phyloP scores from a whole-genome alignment of 2,329 filamentous ascomycete species.

The Xylariales sp. region DNA sequence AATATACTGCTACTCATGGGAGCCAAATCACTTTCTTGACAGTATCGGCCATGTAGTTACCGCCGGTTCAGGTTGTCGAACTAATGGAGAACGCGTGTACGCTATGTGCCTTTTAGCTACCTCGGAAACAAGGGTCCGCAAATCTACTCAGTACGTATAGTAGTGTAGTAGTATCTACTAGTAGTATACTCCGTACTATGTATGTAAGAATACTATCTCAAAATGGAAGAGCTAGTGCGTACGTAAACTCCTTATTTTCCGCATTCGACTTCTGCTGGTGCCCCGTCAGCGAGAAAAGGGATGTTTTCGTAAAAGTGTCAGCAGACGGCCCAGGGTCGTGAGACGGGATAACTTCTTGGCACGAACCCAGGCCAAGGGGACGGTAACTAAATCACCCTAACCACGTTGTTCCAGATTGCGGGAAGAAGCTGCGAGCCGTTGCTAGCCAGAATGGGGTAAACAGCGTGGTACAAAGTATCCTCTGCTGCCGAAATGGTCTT shows the following conservation, averaged over 20 bases:
- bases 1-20: neutral
- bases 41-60: too few relatives aligned
- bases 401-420: constrained; percentile 42
- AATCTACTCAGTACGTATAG: constrained; percentile 4
- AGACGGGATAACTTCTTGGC: constrained; percentile 47
- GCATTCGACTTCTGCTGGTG: constrained; percentile 31
- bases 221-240: constrained; percentile 39
- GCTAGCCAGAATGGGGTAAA: constrained; percentile 20
- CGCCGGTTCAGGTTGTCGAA: neutral
- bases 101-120: neutral
- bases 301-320: constrained; percentile 28
- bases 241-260: constrained; percentile 44
- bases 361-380: constrained; percentile 47
- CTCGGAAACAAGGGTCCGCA: constrained; percentile 20
- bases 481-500: constrained; percentile 1
- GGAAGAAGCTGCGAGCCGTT: constrained; percentile 39
- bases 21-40: neutral
- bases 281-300: constrained; percentile 33
- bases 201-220: constrained; percentile 9
- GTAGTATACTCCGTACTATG: too few relatives aligned
- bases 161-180: too few relatives aligned
- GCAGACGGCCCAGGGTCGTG: constrained; percentile 33
- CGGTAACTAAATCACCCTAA: constrained; percentile 46
- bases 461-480: constrained; percentile 10
- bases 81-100: neutral